These are phyloP conservation scores for Penicillium herquei DNA, from an alignment of 495 filamentous ascomycete genomes.

Conservation along the genomic window DNA sequence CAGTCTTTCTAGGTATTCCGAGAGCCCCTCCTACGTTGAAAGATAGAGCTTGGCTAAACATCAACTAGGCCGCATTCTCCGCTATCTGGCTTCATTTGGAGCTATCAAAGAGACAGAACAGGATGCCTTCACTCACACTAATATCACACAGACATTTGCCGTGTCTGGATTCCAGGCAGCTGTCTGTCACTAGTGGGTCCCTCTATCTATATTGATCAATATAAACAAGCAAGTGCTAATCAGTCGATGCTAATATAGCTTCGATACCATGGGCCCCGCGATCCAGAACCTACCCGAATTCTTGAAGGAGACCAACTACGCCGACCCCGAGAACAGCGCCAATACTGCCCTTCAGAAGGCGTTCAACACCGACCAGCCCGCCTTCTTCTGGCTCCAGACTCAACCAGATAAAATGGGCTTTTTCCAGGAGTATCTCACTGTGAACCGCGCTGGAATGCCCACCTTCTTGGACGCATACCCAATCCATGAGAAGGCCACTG, in stretches of 20 bases:
- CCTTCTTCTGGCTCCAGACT: not conserved
- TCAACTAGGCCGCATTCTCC: not conserved
- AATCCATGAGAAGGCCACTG: not conserved
- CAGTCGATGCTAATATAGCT: not conserved
- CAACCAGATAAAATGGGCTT: not conserved
- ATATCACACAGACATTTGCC: not conserved
- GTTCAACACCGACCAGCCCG: not conserved
- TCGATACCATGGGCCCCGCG: not conserved
- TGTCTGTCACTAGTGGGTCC: not conserved
- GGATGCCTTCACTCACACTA: not conserved
- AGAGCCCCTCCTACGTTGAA: no score
- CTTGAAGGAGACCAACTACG: not conserved
- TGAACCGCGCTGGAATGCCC: not conserved
- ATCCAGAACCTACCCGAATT: not conserved
- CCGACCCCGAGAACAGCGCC: not conserved
- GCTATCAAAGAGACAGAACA: not conserved
- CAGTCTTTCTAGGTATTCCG: no score
- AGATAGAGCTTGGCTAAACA: no score
- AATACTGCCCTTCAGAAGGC: not conserved
- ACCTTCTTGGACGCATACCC: not conserved
- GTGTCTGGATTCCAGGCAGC: not conserved
- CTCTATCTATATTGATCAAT: not conserved
- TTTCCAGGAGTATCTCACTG: slow-evolving; percentile 1
- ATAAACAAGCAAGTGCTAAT: not conserved
- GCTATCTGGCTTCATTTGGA: not conserved